A percentile compares a stretch with the other conserved stretches of the same genome.
Conservation (phyloP, 805 yeast species). For the Kockiozyma suomiensis region DNA sequence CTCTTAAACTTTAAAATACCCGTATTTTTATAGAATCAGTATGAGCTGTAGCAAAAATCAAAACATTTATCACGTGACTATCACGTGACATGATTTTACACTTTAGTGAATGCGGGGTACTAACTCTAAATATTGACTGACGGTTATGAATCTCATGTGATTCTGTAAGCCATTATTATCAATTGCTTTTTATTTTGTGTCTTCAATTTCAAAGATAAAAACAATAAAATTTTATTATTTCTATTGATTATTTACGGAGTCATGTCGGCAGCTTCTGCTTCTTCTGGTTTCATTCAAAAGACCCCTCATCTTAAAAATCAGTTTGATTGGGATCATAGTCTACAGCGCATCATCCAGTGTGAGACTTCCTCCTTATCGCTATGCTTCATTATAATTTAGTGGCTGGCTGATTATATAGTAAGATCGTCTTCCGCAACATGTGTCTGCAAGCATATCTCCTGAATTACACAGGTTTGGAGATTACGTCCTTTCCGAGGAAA, state of each 20-base stretch:
- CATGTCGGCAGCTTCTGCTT: constrained; percentile 35
- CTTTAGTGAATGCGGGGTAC: no score
- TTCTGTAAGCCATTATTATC: no score
- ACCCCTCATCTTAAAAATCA: constrained; percentile 38
- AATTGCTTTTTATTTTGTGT: no score
- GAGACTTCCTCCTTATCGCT: not conserved
- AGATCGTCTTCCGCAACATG: constrained; percentile 25
- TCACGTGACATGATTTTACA: no score
- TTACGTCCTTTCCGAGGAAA: constrained; percentile 33
- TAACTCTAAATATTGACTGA: no score
- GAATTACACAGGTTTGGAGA: constrained; percentile 37
- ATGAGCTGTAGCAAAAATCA: not conserved
- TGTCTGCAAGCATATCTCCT: constrained; percentile 9
- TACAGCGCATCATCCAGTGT: constrained; percentile 34
- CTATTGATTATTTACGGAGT: no score
- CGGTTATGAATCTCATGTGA: no score
- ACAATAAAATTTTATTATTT: no score
- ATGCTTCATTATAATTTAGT: not conserved
- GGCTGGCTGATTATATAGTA: no score
- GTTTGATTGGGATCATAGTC: constrained; percentile 33
- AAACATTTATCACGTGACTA: constrained; percentile 1
- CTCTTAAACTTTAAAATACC: not conserved
- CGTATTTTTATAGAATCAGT: no score
- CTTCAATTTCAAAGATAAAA: no score
- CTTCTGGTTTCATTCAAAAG: constrained; percentile 39